These are phyloP conservation scores for Wickerhamomyces sp. DNA, from an alignment of 1,139 yeast species.

Conservation along the genomic window DNA sequence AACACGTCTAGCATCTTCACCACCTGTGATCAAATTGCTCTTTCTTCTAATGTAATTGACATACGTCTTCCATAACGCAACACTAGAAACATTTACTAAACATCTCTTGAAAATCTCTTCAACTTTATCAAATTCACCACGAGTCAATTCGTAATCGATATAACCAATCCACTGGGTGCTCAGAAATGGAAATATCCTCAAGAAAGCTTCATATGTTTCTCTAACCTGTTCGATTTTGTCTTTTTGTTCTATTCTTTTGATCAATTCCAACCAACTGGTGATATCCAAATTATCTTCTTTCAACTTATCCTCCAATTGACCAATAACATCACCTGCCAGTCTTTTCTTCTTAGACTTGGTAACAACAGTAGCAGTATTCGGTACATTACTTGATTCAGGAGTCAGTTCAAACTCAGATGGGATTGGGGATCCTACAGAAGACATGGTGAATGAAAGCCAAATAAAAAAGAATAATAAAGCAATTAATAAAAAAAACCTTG, in stretches of 20 bases:
- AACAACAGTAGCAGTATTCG: background rate
- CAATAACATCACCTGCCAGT: slow-evolving; percentile 23
- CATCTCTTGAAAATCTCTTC: slow-evolving; percentile 62
- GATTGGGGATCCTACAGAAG: background rate
- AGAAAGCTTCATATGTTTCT: slow-evolving; percentile 53
- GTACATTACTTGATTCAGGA: background rate
- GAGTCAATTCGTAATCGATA: slow-evolving; percentile 60
- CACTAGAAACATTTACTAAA: slow-evolving; percentile 53
- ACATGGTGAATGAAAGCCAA: background rate
- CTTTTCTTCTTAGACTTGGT: slow-evolving; percentile 13
- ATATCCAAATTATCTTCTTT: slow-evolving; percentile 55
- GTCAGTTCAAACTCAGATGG: background rate
- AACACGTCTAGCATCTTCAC: slow-evolving; percentile 73
- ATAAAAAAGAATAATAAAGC: background rate
- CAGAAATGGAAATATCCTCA: slow-evolving; percentile 57
- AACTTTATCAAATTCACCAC: slow-evolving; percentile 65
- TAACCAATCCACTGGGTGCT: slow-evolving; percentile 72
- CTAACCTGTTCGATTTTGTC: slow-evolving; percentile 64
- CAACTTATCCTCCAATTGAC: slow-evolving; percentile 52
- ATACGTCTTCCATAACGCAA: slow-evolving; percentile 69
- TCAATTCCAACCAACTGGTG: slow-evolving; percentile 50
- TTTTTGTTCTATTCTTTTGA: slow-evolving; percentile 48
- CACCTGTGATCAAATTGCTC: slow-evolving; percentile 77
- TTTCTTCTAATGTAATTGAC: slow-evolving; percentile 75
- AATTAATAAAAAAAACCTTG: background rate